Evolutionary conservation across 257 asterid species (phyloP).

Genomic region (Penstemon barbatus): DNA sequence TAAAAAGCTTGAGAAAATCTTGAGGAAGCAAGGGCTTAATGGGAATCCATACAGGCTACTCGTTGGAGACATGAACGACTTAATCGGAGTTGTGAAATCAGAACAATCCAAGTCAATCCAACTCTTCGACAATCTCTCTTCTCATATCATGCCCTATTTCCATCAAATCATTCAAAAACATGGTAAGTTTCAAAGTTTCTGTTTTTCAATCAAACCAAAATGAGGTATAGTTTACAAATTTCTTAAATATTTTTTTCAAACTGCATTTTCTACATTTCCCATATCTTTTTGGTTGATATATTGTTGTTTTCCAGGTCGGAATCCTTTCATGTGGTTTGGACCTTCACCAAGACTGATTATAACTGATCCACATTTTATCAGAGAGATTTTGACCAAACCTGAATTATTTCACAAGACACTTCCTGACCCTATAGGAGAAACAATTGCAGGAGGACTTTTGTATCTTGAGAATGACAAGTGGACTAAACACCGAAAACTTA

Average conservation of each 20-base stretch:
- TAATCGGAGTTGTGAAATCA: background rate
- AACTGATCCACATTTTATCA: constrained; percentile 28
- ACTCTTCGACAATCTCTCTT: constrained; percentile 26
- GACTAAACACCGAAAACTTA: constrained; percentile 31
- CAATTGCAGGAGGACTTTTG: constrained; percentile 27
- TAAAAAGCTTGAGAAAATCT: constrained; percentile 32
- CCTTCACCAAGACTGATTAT: constrained; percentile 6
- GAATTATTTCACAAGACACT: constrained; percentile 27
- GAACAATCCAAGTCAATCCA: constrained; percentile 27
- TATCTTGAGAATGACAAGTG: constrained; percentile 30
- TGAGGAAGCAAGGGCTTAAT: constrained; percentile 35
- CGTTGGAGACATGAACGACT: constrained; percentile 34
- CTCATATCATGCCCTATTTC: constrained; percentile 22
- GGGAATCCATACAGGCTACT: constrained; percentile 34
- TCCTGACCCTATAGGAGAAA: constrained; percentile 27
- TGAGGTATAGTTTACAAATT: too few species aligned
- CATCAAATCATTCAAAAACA: constrained; percentile 11
- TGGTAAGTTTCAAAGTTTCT: constrained; percentile 14
- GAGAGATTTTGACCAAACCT: constrained; percentile 24
- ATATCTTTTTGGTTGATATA: too few species aligned
- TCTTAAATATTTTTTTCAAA: too few species aligned
- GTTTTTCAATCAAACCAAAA: too few species aligned
- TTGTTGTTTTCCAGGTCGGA: constrained; percentile 21
- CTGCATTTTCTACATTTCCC: too few species aligned
- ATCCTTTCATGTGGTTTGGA: constrained; percentile 20